Base-by-base conservation (phyloP, 306 rosid species). In the Coriaria nepalensis region DNA sequence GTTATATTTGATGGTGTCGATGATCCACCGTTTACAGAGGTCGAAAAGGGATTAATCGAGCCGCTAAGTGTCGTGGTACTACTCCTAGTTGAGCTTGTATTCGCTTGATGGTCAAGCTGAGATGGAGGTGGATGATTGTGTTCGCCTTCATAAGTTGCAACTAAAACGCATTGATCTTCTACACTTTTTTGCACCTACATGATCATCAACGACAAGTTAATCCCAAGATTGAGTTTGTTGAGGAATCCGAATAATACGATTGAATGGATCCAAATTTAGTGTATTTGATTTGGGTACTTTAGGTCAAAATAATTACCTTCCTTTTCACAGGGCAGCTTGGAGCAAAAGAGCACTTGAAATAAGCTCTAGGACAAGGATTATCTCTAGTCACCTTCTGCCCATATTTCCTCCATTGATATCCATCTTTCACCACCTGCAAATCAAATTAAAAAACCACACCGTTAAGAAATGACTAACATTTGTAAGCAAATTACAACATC, bases 381-480 rank as follows among this genome's bases (percentile, higher is more conserved):
- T 79, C 80, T 49, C 70, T 78, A 0, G 93, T 74, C 67, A 78
- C 74, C 66, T 81, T 81, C 45, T 81, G 93, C n/a, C 93, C 93
- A 49, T 81, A 81, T 65, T 81, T 81, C 45, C 93, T 74, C 93
- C 93, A 81, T 40, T 81, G 82, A 50, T 83, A 81, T 11, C 93
- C 93, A 43, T 81, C 93, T 35, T 58, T 58, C 40, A 58, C 63
- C 2, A 33, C 15, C 63, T 58, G 34, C 47, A 51, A 13, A 13
- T 51, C n/a, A 20, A 20, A 20, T 20, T 20, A 20, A 20, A 20
- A 20, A 20, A 20, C 29, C n/a, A n/a, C n/a, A n/a, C n/a, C n/a
- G n/a, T n/a, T n/a, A n/a, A n/a, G n/a, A 49, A 35, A 9, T 32
- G 35, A 33, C 35, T 11, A 5, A 11, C 14, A 44, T 4, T 9